Evolutionary conservation across 1,284 basidiomycete species (phyloP), one percentile per base, ranked within the genome.

Genomic region (Trametes polyzona): DNA sequence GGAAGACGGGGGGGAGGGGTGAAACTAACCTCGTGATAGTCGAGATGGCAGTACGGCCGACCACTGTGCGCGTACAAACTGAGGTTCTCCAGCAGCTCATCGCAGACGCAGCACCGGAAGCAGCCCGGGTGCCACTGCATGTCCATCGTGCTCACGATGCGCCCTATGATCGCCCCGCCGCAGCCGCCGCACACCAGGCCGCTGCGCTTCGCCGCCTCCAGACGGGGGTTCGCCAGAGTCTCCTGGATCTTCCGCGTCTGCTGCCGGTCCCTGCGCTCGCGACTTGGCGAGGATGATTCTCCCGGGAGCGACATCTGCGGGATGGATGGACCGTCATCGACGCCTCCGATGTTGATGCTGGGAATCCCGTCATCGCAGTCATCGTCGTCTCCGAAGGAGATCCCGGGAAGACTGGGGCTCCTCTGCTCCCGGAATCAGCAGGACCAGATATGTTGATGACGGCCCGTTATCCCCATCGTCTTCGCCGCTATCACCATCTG

Each of bases 51-150:
- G 72, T 95, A 98, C 1, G 95, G 87, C 68, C 83, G 82, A 3
- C 95, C 94, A n/a, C 95, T 90, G 67, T 88, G 87, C 70, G 96
- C 96, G 72, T 93, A 98, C 52, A 91, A 92, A 66, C 94, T 95
- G 29, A 98, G 92, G 73, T 98, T 96, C 76, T 98, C 96, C 57
- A 99, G 75, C 36, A 90, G 76, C 66, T 89, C 88, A 35, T 83
- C 78, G 72, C 96, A 99, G n/a, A 90, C 83, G 1, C 82, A 81
- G 67, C 94, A 96, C 52, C 79, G 78, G 73, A 98, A 98, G 72
- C 96, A 99, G 19, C 83, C 82, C 0, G 96, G 96, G 72, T 99
- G 96, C 91, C 93, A 99, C 16, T 91, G 78, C 60, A 84, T 80
- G 9, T 83, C 82, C 86, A 97, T 95, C 4, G 96, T 96, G 63